Base-by-base conservation (phyloP, 176 grass and related monocot species). In the Avena atlantica region DNA sequence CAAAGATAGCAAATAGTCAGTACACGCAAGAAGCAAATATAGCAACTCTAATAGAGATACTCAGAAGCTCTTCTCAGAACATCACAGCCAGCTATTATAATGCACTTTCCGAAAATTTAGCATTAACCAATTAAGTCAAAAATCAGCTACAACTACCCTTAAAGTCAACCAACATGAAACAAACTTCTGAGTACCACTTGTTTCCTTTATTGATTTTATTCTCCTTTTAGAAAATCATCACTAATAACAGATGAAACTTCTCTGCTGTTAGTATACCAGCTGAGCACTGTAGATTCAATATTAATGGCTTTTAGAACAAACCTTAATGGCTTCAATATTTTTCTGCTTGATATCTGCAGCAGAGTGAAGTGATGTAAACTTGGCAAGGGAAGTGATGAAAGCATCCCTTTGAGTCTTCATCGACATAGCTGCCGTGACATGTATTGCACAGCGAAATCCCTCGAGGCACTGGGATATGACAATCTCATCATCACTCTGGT, bases 381-480 rank as follows among this genome's bases (percentile, higher is more conserved):
- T 99, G 25, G 97, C 97, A 89, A 99, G 94, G 16, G 94, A 96
- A 76, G 92, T 99, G 78, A 99, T 84, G 90, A 99, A 99, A 24
- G 97, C 97, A 85, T 99, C 94, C 86, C 97, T 92, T 67, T 99
- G 97, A 81, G 97, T 99, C 83, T 94, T 99, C 97, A 99, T 96
- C 4, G 97, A 96, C 94, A 99, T 99, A 61, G 94, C 94, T 85
- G 97, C 97, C 37, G 97, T 99, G 36, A 99, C 94, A 90, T 99
- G 97, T 76, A 99, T 90, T 51, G 97, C 97, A 90, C 89, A 85
- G 49, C 94, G 94, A 89, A 99, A 96, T 78, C 97, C 97, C 90
- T 99, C 92, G 74, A 99, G 89, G 73, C 97, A 99, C 88, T 94
- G 92, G 20, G 90, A 86, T 91, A 94, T 91, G 40, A 96, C 85